Conservation (phyloP, 2,329 filamentous ascomycete genomes). For the Colletotrichum melonis region DNA sequence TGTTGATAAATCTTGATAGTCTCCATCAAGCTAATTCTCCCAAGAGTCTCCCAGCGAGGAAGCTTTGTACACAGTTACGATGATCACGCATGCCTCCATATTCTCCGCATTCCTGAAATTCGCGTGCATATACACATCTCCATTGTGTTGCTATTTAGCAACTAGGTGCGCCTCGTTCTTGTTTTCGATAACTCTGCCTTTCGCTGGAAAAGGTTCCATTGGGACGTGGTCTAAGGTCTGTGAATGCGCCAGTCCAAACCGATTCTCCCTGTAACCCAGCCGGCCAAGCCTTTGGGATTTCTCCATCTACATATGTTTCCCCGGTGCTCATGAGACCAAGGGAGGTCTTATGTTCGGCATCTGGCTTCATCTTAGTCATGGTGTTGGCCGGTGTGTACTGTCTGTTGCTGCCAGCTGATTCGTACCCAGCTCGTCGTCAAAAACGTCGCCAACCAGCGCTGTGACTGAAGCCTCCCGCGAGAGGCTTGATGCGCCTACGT, state of each 20-base stretch:
- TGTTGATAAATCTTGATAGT: conserved; percentile 3
- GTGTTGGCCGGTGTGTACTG: not conserved
- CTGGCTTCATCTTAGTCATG: not conserved
- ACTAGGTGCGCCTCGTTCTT: not conserved
- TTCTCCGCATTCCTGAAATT: not conserved
- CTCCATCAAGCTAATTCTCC: conserved; percentile 6
- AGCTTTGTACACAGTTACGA: not conserved
- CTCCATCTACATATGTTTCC: not conserved
- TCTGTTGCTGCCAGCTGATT: not conserved
- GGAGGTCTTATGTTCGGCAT: not conserved
- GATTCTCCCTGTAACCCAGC: not conserved
- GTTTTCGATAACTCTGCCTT: too few relatives aligned
- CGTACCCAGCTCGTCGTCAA: not conserved
- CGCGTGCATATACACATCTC: not conserved
- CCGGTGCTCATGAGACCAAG: not conserved
- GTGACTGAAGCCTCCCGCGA: not conserved
- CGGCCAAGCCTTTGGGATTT: not conserved
- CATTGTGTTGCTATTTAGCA: too few relatives aligned
- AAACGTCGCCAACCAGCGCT: not conserved
- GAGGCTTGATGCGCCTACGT: not conserved
- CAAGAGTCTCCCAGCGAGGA: not conserved
- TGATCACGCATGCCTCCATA: not conserved
- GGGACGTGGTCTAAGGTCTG: not conserved
- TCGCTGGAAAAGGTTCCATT: not conserved
- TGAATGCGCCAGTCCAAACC: not conserved